These are phyloP conservation scores for Straminergon stramineum DNA, from an alignment of 225 moss, liverwort and hornwort genomes.

Conservation along the genomic window DNA sequence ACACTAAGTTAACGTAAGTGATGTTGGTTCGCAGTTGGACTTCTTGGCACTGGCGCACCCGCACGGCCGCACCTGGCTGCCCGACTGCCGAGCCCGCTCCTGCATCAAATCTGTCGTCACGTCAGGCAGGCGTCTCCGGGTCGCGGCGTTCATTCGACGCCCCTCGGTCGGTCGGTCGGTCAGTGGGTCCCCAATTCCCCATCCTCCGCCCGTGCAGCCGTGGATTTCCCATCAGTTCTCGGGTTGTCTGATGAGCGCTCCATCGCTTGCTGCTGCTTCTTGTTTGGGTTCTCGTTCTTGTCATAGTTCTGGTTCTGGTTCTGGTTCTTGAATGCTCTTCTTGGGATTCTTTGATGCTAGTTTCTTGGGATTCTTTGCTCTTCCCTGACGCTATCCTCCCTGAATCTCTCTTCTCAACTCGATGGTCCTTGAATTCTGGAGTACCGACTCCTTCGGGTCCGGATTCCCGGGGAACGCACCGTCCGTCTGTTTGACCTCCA, in stretches of 20 bases:
- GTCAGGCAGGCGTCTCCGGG: not conserved
- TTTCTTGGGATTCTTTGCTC: not conserved
- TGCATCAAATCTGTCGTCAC: not conserved
- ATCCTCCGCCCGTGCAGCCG: not conserved
- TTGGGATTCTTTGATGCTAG: not conserved
- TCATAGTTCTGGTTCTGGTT: not conserved
- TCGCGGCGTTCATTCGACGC: not conserved
- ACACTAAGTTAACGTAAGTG: not conserved
- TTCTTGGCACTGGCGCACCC: not conserved
- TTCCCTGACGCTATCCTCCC: not conserved
- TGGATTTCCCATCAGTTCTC: not conserved
- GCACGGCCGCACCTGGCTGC: not conserved
- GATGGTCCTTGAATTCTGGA: not conserved
- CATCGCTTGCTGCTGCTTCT: not conserved
- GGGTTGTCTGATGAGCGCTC: too few relatives aligned
- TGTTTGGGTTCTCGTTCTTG: not conserved
- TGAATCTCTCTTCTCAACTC: not conserved
- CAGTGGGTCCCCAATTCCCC: not conserved
- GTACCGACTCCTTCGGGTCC: not conserved
- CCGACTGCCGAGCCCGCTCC: not conserved
- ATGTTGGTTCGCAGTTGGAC: not conserved
- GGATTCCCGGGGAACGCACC: not conserved
- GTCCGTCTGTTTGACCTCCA: not conserved
- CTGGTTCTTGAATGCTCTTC: not conserved
- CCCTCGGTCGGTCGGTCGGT: not conserved